Percentiles rank a stretch among this genome's conserved stretches.
These are phyloP conservation scores for Pichia insulana DNA, from an alignment of 805 yeast species.

Conservation along the genomic window DNA sequence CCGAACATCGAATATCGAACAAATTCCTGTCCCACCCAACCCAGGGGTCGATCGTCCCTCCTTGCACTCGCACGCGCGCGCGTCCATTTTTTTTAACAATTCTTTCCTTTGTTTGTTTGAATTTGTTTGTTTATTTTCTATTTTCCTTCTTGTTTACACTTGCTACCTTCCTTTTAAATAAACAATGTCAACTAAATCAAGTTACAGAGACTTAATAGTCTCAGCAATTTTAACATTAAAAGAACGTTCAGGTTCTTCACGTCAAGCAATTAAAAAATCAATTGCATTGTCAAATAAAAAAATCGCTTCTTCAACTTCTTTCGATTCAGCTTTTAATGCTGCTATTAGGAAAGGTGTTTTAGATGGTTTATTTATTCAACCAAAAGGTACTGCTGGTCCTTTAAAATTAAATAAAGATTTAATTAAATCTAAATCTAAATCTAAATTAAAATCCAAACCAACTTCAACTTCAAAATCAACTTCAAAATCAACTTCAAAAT, in stretches of 20 bases:
- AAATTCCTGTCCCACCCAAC: too few relatives aligned
- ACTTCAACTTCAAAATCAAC: conserved; percentile 20
- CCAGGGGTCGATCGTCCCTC: too few relatives aligned
- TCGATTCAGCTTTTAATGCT: conserved; percentile 66
- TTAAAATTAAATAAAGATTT: conserved; percentile 47
- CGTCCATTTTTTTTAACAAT: too few relatives aligned
- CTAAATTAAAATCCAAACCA: conserved; percentile 18
- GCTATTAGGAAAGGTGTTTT: conserved; percentile 78
- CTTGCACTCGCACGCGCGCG: too few relatives aligned
- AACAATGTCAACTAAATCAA: not conserved
- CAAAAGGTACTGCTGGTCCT: conserved; percentile 87
- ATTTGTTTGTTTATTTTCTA: not conserved
- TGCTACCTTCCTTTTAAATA: too few relatives aligned
- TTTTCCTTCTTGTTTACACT: too few relatives aligned
- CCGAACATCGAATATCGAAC: too few relatives aligned
- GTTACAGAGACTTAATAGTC: conserved; percentile 44
- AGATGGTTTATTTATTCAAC: conserved; percentile 68
- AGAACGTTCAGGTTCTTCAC: conserved; percentile 77
- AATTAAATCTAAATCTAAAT: too few relatives aligned
- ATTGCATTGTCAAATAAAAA: conserved; percentile 44
- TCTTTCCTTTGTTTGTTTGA: too few relatives aligned
- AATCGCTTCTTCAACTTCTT: conserved; percentile 49
- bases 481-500: conserved; percentile 22
- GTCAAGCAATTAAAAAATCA: conserved; percentile 83
- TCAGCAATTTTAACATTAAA: conserved; percentile 64